Evolutionary conservation across 108 stramenopile genomes (phyloP).

Genomic region (Cyclotella distinguenda): DNA sequence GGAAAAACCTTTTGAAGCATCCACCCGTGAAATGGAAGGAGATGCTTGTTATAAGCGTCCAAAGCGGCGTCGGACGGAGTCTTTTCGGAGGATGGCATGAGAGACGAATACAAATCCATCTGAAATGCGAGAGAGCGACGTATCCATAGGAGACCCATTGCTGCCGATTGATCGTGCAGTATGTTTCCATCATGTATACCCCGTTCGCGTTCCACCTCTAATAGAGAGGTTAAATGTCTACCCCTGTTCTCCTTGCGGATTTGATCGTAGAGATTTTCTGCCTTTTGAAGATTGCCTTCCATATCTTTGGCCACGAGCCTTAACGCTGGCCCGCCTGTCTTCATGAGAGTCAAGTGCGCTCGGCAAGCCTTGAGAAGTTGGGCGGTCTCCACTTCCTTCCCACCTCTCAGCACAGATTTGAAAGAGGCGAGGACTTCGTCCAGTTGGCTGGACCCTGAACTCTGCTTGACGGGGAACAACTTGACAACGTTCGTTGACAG

Average conservation of each 20-base stretch:
- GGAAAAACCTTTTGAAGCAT: slow-evolving; percentile 49
- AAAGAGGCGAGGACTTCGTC: slow-evolving; percentile 37
- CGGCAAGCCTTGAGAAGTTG: slow-evolving; percentile 54
- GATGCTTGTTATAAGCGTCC: slow-evolving; percentile 35
- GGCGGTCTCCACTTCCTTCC: slow-evolving; percentile 40
- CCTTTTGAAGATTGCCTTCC: slow-evolving; percentile 52
- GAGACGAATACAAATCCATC: slow-evolving; percentile 42
- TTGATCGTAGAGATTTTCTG: slow-evolving; percentile 32
- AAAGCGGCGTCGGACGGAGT: slow-evolving; percentile 38
- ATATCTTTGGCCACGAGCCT: slow-evolving; percentile 54
- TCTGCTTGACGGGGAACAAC: neutral
- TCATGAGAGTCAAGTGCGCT: slow-evolving; percentile 40
- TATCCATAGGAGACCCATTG: slow-evolving; percentile 67
- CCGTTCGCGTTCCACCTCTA: slow-evolving; percentile 36
- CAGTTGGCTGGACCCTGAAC: slow-evolving; percentile 6
- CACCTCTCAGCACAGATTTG: slow-evolving; percentile 31
- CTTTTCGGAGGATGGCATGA: slow-evolving; percentile 17
- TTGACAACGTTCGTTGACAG: slow-evolving; percentile 10
- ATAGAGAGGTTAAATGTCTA: slow-evolving; percentile 23
- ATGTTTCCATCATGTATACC: slow-evolving; percentile 46
- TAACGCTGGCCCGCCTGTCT: slow-evolving; percentile 38
- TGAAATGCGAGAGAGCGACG: slow-evolving; percentile 59
- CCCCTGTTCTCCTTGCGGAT: neutral
- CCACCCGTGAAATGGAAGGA: slow-evolving; percentile 48
- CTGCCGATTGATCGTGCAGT: slow-evolving; percentile 55